Percentiles rank a stretch among this genome's conserved stretches.
Evolutionary conservation across 2,329 filamentous ascomycete genomes (phyloP).

Genomic region (Chaetomiaceae sp.): DNA sequence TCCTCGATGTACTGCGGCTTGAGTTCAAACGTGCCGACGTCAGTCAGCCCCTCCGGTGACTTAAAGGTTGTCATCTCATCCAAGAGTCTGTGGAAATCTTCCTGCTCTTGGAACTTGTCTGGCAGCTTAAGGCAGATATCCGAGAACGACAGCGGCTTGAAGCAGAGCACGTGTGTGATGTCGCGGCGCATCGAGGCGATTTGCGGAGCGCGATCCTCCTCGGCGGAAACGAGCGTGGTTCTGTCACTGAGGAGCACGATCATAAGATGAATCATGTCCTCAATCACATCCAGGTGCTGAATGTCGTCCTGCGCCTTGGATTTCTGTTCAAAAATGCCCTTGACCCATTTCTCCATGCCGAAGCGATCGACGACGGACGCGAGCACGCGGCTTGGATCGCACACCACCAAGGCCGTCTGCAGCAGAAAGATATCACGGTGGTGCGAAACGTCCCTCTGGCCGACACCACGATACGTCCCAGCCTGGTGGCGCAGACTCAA

Average conservation of each 20-base stretch:
- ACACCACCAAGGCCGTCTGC: conserved; percentile 83
- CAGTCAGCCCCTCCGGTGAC: conserved; percentile 81
- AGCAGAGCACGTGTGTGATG: conserved; percentile 88
- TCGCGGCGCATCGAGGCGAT: conserved; percentile 74
- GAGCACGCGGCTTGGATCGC: conserved; percentile 74
- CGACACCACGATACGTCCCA: conserved; percentile 83
- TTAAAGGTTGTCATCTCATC: conserved; percentile 86
- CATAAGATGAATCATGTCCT: conserved; percentile 91
- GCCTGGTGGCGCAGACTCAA: conserved; percentile 94
- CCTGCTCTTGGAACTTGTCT: conserved; percentile 82
- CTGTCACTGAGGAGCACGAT: conserved; percentile 88
- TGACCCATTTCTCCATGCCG: conserved; percentile 80
- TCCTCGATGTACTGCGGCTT: conserved; percentile 80
- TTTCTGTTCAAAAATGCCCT: conserved; percentile 68
- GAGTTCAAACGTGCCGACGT: conserved; percentile 90
- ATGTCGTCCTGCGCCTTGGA: conserved; percentile 72
- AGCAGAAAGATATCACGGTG: conserved; percentile 92
- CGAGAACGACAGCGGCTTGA: conserved; percentile 91
- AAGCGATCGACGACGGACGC: conserved; percentile 89
- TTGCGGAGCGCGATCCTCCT: conserved; percentile 59
- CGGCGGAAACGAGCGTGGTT: conserved; percentile 65
- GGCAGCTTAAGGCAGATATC: conserved; percentile 81
- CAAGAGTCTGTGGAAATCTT: conserved; percentile 78
- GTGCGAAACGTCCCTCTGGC: conserved; percentile 84
- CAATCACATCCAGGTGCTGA: conserved; percentile 86